Base-by-base conservation (phyloP, 208 protist genomes). In the Borovskyia barvae region DNA sequence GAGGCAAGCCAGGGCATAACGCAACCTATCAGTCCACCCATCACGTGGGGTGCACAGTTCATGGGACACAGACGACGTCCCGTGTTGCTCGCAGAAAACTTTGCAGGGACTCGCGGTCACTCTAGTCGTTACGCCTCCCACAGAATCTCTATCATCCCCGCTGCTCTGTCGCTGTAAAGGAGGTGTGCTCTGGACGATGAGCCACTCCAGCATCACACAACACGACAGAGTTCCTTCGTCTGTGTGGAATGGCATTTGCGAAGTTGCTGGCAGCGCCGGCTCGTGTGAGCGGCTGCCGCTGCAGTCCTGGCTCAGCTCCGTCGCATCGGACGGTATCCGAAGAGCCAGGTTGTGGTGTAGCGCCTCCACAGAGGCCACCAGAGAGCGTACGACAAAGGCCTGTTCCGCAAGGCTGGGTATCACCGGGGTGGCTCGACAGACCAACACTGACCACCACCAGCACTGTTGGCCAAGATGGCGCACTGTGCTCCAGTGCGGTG, bases 401-500 rank as follows among this genome's bases (percentile, higher is more conserved):
- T 56, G 64, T 24, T 53, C 17, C 8, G 20, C 32, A 1, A 24
- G 37, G 15, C 35, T 41, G 6, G 55, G 40, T 2, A 64, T 24
- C 19, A 24, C 1, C 7, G 64, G 64, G 22, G 35, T 51, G 19
- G 55, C 64, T 20, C 55, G 48, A 14, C 55, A 59, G 24, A 64
- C 32, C 14, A 71, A 8, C 5, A 50, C 46, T 1, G 64, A 63
- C 64, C 64, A 71, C 29, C 58, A 53, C 55, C 54, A 71, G 32
- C 64, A 71, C 20, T 17, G 47, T 19, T 28, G 55, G 14, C 48
- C 55, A 0, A 53, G 25, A 22, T 20, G 17, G 28, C 43, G 51
- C 25, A 70, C 45, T 8, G 9, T 14, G 1, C 2, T 12, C 45
- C 47, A 41, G 24, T 33, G 19, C 24, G 12, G 42, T 6, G 26